phyloP scores from a whole-genome alignment of 371 early-diverging fungal genomes.

The Cokeromyces recurvatus region DNA sequence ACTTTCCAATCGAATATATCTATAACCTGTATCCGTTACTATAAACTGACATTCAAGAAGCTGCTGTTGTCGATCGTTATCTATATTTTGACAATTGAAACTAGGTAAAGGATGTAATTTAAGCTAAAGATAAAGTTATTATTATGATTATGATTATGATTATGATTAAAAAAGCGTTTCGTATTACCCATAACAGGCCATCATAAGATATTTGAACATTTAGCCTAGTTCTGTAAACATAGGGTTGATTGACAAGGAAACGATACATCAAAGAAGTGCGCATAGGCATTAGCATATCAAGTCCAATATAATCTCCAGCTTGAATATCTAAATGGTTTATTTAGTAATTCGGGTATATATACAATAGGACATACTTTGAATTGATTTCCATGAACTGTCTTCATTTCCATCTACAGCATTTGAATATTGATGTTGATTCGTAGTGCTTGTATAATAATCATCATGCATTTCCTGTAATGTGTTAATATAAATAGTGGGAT shows the following conservation, averaged over 20 bases:
- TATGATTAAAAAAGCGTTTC: too few species aligned
- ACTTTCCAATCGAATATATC: slow-evolving; percentile 43
- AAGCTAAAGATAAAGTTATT: slow-evolving; percentile 16
- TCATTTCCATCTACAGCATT: slow-evolving; percentile 52
- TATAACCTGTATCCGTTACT: slow-evolving; percentile 39
- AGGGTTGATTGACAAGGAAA: slow-evolving; percentile 35
- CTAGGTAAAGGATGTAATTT: slow-evolving; percentile 17
- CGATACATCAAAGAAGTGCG: slow-evolving; percentile 42
- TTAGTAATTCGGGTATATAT: slow-evolving; percentile 6
- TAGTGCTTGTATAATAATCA: slow-evolving; percentile 27
- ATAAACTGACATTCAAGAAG: slow-evolving; percentile 36
- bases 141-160: too few species aligned
- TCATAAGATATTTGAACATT: slow-evolving; percentile 41
- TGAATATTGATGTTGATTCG: slow-evolving; percentile 26
- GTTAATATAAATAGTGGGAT: slow-evolving; percentile 43
- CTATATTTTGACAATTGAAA: slow-evolving; percentile 10
- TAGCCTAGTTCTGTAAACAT: slow-evolving; percentile 23
- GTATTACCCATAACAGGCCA: slow-evolving; percentile 40
- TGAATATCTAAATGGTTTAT: slow-evolving; percentile 23
- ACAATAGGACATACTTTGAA: slow-evolving; percentile 24
- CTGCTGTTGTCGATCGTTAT: neutral
- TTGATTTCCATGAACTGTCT: slow-evolving; percentile 36
- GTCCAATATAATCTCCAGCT: slow-evolving; percentile 58
- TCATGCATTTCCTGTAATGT: slow-evolving; percentile 43
- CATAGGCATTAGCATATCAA: slow-evolving; percentile 56